Evolutionary conservation across 768 basidiomycete species (phyloP).

Genomic region (Inosperma sp.): DNA sequence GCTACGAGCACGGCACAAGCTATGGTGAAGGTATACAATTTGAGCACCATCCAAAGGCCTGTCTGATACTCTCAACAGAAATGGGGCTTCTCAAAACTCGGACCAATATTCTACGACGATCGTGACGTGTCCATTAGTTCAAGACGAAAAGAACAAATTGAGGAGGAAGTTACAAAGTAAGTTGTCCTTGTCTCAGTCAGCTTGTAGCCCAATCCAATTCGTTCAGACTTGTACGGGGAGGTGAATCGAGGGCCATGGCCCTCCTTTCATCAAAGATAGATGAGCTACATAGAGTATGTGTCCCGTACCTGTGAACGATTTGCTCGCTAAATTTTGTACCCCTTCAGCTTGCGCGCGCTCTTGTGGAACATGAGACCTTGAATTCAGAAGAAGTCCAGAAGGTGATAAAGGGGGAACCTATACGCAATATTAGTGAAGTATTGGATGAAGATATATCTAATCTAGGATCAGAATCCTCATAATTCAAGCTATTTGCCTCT

Average conservation of each 20-base stretch:
- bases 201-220: conserved; percentile 25
- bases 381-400: conserved; percentile 79
- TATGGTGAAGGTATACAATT: conserved; percentile 79
- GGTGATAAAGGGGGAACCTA: conserved; percentile 79
- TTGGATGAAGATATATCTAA: conserved; percentile 52
- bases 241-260: conserved; percentile 59
- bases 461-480: conserved; percentile 24
- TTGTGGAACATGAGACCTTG: conserved; percentile 95
- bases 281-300: conserved; percentile 68
- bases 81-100: conserved; percentile 80
- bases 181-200: conserved; percentile 28
- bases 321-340: conserved; percentile 12
- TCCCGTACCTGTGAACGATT: conserved; percentile 5
- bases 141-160: conserved; percentile 77
- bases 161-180: conserved; percentile 79
- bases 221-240: conserved; percentile 59
- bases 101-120: conserved; percentile 79
- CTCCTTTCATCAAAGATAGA: conserved; percentile 63
- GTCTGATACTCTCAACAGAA: conserved; percentile 37
- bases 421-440: conserved; percentile 65
- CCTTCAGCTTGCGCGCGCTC: conserved; percentile 64
- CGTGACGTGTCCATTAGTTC: conserved; percentile 68
- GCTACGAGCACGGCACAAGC: conserved; percentile 76
- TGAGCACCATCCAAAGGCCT: not conserved
- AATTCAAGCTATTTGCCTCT: conserved; percentile 13